Conservation (phyloP, 345 rosid species). For the Aegle marmelos region DNA sequence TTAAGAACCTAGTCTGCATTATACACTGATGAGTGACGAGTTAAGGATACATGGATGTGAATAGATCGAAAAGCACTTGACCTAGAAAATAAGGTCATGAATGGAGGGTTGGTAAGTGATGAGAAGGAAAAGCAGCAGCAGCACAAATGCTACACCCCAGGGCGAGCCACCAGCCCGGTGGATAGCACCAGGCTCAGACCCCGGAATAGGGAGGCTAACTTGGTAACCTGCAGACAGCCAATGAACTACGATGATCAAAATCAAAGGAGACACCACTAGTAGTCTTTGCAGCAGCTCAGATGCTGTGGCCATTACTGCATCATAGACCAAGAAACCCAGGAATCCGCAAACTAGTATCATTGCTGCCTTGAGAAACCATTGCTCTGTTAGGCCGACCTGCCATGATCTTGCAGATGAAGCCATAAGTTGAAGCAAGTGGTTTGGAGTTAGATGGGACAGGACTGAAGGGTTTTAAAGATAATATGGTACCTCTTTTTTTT, state of each 20-base stretch:
- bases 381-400: constrained; percentile 27
- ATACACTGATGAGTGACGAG: background rate
- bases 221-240: constrained; percentile 45
- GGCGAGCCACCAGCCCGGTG: constrained; percentile 56
- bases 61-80: background rate
- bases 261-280: constrained; percentile 48
- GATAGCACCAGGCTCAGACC: constrained; percentile 51
- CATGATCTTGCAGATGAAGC: constrained; percentile 25
- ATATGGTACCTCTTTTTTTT: background rate
- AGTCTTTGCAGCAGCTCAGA: constrained; percentile 44
- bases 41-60: background rate
- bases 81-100: constrained; percentile 34
- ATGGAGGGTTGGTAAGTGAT: constrained; percentile 45
- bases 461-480: constrained; percentile 7
- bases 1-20: background rate
- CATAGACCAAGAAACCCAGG: constrained; percentile 42
- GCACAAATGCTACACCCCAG: constrained; percentile 46
- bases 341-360: constrained; percentile 27
- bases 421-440: constrained; percentile 13
- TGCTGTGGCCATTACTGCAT: constrained; percentile 54
- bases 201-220: constrained; percentile 41
- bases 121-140: constrained; percentile 45
- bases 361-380: constrained; percentile 38
- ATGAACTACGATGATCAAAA: constrained; percentile 46
- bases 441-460: background rate